phyloP scores from a whole-genome alignment of 306 rosid species.

The Adenanthera pavonina region DNA sequence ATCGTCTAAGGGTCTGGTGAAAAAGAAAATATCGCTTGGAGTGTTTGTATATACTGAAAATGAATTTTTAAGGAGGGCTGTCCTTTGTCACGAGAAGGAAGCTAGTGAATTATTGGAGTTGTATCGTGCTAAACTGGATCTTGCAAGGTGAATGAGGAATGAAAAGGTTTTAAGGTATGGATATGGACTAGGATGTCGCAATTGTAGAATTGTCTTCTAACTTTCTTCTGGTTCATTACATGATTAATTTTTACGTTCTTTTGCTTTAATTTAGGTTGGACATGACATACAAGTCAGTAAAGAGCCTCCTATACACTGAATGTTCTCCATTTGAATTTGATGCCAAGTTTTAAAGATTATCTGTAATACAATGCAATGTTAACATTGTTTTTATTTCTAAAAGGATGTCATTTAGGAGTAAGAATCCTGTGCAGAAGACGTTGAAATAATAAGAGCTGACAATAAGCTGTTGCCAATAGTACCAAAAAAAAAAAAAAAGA shows the following conservation, averaged over 20 bases:
- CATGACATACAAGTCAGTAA: too few relatives aligned
- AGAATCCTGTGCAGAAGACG: too few relatives aligned
- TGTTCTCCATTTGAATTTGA: too few relatives aligned
- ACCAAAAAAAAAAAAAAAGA: too few relatives aligned
- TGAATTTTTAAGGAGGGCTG: background rate
- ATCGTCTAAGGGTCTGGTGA: background rate
- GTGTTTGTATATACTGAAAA: background rate
- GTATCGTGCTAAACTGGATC: slow-evolving; percentile 28
- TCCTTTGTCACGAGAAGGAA: slow-evolving; percentile 35
- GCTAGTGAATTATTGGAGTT: slow-evolving; percentile 41
- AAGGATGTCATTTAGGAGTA: too few relatives aligned
- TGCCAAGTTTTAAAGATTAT: too few relatives aligned
- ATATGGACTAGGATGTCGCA: background rate
- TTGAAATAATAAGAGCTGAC: too few relatives aligned
- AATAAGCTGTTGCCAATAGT: too few relatives aligned
- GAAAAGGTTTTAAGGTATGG: background rate
- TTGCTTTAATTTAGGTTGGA: background rate
- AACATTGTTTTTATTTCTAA: too few relatives aligned
- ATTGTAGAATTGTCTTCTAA: too few relatives aligned
- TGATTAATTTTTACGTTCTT: background rate
- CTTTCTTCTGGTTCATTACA: background rate
- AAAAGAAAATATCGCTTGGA: background rate
- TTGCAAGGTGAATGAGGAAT: background rate
- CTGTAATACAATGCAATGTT: background rate
- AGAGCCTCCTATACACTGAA: too few relatives aligned